Evolutionary conservation across 108 stramenopile species (phyloP).

Genomic region (Nitzschia palea): DNA sequence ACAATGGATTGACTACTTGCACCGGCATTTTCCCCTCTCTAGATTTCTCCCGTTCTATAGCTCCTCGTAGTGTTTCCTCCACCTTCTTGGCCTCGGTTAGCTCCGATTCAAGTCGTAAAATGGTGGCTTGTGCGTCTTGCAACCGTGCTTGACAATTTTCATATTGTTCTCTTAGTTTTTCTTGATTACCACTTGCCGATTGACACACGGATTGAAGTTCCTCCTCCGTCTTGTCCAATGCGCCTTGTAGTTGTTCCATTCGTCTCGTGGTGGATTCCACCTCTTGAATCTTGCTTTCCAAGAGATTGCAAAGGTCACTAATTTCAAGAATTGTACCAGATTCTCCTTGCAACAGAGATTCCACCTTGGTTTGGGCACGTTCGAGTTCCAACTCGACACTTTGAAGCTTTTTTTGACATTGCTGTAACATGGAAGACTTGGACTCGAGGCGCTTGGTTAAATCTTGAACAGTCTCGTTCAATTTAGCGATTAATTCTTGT

Average conservation of each 20-base stretch:
- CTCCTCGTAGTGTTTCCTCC: slow-evolving; percentile 10
- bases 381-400: not conserved
- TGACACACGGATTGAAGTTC: not conserved
- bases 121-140: not conserved
- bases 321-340: not conserved
- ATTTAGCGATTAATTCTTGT: not conserved
- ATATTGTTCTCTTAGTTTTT: slow-evolving; percentile 1
- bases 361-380: not conserved
- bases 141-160: not conserved
- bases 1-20: too few species aligned
- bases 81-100: slow-evolving; percentile 18
- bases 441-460: not conserved
- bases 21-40: too few species aligned
- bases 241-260: not conserved
- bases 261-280: not conserved
- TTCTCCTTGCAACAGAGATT: too few species aligned
- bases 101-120: slow-evolving; percentile 19
- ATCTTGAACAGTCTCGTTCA: not conserved
- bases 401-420: not conserved
- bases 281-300: not conserved
- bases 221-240: not conserved
- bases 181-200: not conserved
- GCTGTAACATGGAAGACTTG: not conserved
- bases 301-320: not conserved
- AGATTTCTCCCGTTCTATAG: slow-evolving; percentile 23